Evolutionary conservation across 129 eudicot genomes (phyloP), one percentile per base, ranked within the genome.

Genomic region (Saposhnikovia divaricata): DNA sequence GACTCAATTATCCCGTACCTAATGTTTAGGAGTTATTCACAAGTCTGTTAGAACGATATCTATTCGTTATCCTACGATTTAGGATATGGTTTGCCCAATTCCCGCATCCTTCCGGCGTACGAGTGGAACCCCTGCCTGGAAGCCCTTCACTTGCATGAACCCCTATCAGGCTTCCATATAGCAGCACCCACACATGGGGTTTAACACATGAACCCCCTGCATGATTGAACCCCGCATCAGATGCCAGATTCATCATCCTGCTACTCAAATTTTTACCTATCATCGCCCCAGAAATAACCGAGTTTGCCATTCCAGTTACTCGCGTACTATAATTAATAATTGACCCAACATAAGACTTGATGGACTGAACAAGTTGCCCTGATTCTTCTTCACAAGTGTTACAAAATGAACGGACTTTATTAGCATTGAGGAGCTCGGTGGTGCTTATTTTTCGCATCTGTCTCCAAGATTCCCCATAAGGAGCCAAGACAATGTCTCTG

Each of bases 401-500:
- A n/a, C 72, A 21, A 77, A 82, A 86, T 0, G 78, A 70, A 8
- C 47, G 68, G 48, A 82, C 86, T 39, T 80, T 80, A 43, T 86
- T 80, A 47, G 84, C 76, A 77, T 76, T 82, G 7, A 82, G 69
- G 43, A 86, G 82, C 74, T 86, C 86, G 42, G 45, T 45, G 11
- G 79, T 77, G 72, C 79, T 77, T n/a, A 83, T 83, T 76, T 86
- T 86, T 14, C 82, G 50, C 75, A 86, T 63, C 37, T 86, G 79
- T 15, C 84, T 80, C 84, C 84, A 86, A 25, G 83, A 80, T n/a
- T 65, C 83, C 0, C 86, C 89, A 28, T 83, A 86, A 3, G 86
- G 86, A 28, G 84, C 63, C 25, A 80, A 66, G 13, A 46, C 82
- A n/a, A 86, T 74, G 48, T 80, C 86, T 1, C 13, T 51, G 23